Base-by-base conservation (phyloP, 2,329 filamentous ascomycete genomes). In the Venturia effusa region DNA sequence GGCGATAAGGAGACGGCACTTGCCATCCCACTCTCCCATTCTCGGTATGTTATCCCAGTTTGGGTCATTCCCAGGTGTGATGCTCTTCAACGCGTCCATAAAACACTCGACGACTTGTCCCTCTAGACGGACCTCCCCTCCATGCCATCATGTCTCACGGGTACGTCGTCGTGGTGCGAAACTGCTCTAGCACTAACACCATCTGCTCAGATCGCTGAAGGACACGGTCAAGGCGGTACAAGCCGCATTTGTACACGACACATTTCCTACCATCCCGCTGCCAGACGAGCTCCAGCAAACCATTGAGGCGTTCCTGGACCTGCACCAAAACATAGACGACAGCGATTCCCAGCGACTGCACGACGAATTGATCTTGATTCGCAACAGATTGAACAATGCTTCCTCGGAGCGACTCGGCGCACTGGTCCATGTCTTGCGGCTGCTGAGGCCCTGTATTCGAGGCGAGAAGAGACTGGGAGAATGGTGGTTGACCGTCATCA, bases 401-500 rank as follows among this genome's bases (percentile, higher is more conserved):
- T 78, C 79, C 30, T 77, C 83, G 2, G 73, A 80, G 61, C 83
- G 84, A 68, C 82, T 84, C 71, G 84, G 83, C 10, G 76, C 84
- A n/a, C 94, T 92, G 74, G 79, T 92, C 22, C 81, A 82, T 61
- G 81, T 89, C 57, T 75, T 93, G 64, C 82, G 84, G 59, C 81
- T 81, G 48, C 77, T 93, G 41, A 81, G 85, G 30, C 84, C 87
- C 2, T 81, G 82, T 13, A 80, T 94, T 63, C 81, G 81, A 64
- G 84, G 84, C 13, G 81, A 86, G 1, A 79, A 83, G 40, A 83
- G 86, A 64, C 74, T 90, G 63, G 75, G 86, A 64, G 81, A 86
- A 65, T 94, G 90, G 90, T 91, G 89, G 82, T 83, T 88, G 57
- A 76, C 82, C 67, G 77, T 87, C 17, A 74, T 86, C 24, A 78